phyloP scores from a whole-genome alignment of 805 yeast species.

The Metschnikowia colocasiae region DNA sequence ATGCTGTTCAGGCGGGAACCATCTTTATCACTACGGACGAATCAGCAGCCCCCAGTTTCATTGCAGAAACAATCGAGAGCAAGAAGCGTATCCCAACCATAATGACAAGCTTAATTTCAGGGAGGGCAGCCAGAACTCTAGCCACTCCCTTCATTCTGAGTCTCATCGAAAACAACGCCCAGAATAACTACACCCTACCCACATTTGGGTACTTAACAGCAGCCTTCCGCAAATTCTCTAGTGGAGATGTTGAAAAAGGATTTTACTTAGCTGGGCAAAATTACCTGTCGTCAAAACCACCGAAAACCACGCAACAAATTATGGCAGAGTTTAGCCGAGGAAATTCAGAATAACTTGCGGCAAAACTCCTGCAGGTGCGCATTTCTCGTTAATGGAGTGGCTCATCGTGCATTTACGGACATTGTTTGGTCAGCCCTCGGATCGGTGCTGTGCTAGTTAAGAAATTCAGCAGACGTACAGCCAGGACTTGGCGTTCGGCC shows the following conservation, averaged over 20 bases:
- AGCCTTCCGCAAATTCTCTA: slow-evolving; percentile 28
- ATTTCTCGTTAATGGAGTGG: background rate
- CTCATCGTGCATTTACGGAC: background rate
- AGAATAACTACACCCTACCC: slow-evolving; percentile 22
- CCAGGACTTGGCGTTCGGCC: background rate
- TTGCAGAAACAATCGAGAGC: slow-evolving; percentile 12
- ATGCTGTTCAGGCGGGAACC: slow-evolving; percentile 57
- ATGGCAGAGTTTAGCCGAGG: slow-evolving; percentile 21
- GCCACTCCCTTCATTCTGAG: slow-evolving; percentile 32
- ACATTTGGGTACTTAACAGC: slow-evolving; percentile 33
- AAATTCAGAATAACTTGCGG: background rate
- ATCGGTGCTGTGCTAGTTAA: background rate
- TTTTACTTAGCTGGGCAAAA: slow-evolving; percentile 38
- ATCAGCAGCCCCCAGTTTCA: slow-evolving; percentile 19
- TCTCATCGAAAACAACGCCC: slow-evolving; percentile 14
- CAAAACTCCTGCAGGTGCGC: slow-evolving; percentile 3
- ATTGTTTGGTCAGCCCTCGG: background rate
- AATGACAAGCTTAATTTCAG: slow-evolving; percentile 36
- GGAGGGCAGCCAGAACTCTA: slow-evolving; percentile 37
- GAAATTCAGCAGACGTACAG: background rate
- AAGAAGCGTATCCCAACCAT: slow-evolving; percentile 20
- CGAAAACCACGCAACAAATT: slow-evolving; percentile 21
- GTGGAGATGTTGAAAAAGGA: slow-evolving; percentile 18
- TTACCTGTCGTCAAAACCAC: slow-evolving; percentile 22
- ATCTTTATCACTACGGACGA: slow-evolving; percentile 42